Percentiles rank a stretch among this genome's conserved stretches.
Conservation (phyloP, 805 yeast species). For the Wickerhamomyces strasburgensis region DNA sequence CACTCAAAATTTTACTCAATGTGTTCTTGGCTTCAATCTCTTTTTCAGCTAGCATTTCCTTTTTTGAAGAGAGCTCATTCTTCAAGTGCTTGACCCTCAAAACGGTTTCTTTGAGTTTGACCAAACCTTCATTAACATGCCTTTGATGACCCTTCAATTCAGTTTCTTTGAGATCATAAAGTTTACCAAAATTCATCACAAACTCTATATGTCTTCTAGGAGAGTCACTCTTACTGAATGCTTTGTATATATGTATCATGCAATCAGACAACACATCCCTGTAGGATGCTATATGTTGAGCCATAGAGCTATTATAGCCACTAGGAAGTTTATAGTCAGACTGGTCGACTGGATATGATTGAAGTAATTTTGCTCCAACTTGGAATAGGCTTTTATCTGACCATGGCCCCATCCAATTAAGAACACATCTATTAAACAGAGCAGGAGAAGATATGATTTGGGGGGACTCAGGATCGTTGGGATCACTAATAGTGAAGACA, state of each 20-base stretch:
- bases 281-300: conserved; percentile 21
- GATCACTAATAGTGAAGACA: conserved; percentile 67
- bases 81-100: conserved; percentile 62
- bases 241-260: conserved; percentile 42
- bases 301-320: conserved; percentile 8
- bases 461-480: conserved; percentile 31
- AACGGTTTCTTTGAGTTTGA: conserved; percentile 71
- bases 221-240: conserved; percentile 18
- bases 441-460: conserved; percentile 78
- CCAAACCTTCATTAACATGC: conserved; percentile 69
- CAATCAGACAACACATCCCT: conserved; percentile 44
- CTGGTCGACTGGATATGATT: conserved; percentile 48
- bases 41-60: conserved; percentile 44
- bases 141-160: conserved; percentile 62
- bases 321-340: conserved; percentile 36
- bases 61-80: conserved; percentile 48
- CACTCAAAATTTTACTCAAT: conserved; percentile 69
- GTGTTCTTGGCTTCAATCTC: conserved; percentile 66
- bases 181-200: conserved; percentile 36
- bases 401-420: conserved; percentile 91
- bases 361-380: conserved; percentile 41
- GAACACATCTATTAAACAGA: conserved; percentile 79
- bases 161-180: conserved; percentile 39
- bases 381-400: conserved; percentile 41
- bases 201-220: conserved; percentile 58